Percentiles rank a stretch among this genome's conserved stretches.
These are phyloP conservation scores for Penicillium sp. DNA, from an alignment of 2,329 filamentous ascomycete species.

Conservation along the genomic window DNA sequence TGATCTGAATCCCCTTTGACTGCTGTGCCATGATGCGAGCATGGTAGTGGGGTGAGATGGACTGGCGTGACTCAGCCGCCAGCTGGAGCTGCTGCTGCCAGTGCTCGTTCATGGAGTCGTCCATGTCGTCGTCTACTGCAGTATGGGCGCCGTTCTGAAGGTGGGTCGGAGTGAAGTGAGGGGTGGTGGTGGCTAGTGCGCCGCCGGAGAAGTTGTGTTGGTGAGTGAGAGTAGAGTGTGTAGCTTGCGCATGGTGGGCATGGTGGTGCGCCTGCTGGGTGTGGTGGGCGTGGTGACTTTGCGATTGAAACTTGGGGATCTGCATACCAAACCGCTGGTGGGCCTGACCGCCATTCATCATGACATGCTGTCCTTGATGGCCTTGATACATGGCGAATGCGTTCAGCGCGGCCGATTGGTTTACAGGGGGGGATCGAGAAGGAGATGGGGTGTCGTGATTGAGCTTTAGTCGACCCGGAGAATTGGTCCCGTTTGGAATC, in stretches of 20 bases:
- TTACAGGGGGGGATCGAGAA: constrained; percentile 47
- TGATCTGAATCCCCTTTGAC: constrained; percentile 46
- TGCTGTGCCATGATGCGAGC: constrained; percentile 48
- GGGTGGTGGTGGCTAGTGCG: constrained; percentile 47
- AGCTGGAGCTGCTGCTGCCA: constrained; percentile 86
- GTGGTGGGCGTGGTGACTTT: constrained; percentile 46
- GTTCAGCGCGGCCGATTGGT: constrained; percentile 43
- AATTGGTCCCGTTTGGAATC: constrained; percentile 46
- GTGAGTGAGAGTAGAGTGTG: constrained; percentile 39
- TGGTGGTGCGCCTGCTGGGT: constrained; percentile 46
- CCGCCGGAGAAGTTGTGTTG: constrained; percentile 52
- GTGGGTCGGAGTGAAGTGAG: constrained; percentile 59
- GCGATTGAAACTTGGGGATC: constrained; percentile 49
- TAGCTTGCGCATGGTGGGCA: constrained; percentile 43
- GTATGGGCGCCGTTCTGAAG: constrained; percentile 59
- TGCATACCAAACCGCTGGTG: constrained; percentile 51
- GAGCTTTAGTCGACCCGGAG: constrained; percentile 47
- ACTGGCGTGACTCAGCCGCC: constrained; percentile 69
- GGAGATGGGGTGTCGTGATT: constrained; percentile 49
- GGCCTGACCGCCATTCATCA: constrained; percentile 51
- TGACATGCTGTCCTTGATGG: constrained; percentile 49
- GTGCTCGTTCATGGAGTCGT: constrained; percentile 64
- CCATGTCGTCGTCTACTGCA: constrained; percentile 55
- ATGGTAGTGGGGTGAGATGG: constrained; percentile 71
- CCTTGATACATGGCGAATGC: constrained; percentile 50